Base-by-base conservation (phyloP, 2,329 filamentous ascomycete genomes). In the Metarhizium sp. region DNA sequence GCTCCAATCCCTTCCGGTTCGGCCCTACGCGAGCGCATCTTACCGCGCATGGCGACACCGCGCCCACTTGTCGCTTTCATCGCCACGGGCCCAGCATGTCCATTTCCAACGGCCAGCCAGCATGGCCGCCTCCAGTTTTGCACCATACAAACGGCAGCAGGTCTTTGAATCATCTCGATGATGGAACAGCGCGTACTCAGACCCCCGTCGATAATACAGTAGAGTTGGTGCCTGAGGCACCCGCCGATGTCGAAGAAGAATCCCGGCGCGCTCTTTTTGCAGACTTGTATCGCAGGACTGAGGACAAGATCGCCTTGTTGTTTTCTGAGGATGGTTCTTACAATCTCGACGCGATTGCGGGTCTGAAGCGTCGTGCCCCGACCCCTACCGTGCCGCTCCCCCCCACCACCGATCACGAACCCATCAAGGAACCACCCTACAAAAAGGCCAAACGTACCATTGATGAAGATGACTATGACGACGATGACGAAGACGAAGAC, bases 401-500 rank as follows among this genome's bases (percentile, higher is more conserved):
- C 55, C 74, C 78, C 59, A 72, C 81, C 59, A 82, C 78, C 70
- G 79, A 85, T 71, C 75, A 87, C 66, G 71, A 76, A 59, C 76
- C 79, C 49, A 75, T 80, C 62, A 75, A 75, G 61, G 80, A 86
- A 65, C 80, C 82, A 53, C 82, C 84, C 42, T 73, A 79, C 56
- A 96, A 94, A 73, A 87, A 88, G 72, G 79, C 84, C 50, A 87
- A 87, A 69, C 81, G 89, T 64, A 78, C 83, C 67, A 91, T 92
- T 78, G 84, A 91, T 63, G 89, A 92, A 68, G 87, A 91, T 64
- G 87, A 92, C 71, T 92, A 92, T 66, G 88, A 92, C 46, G 87
- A 90, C 16, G 82, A 85, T 18, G 79, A 82, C 2, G 75, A 81
- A 72, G 75, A 90, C 16, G 86, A 89, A 1, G 84, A 87, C 7